Conservation (phyloP, 2,329 filamentous ascomycete species). For the Ilyonectria sp. region DNA sequence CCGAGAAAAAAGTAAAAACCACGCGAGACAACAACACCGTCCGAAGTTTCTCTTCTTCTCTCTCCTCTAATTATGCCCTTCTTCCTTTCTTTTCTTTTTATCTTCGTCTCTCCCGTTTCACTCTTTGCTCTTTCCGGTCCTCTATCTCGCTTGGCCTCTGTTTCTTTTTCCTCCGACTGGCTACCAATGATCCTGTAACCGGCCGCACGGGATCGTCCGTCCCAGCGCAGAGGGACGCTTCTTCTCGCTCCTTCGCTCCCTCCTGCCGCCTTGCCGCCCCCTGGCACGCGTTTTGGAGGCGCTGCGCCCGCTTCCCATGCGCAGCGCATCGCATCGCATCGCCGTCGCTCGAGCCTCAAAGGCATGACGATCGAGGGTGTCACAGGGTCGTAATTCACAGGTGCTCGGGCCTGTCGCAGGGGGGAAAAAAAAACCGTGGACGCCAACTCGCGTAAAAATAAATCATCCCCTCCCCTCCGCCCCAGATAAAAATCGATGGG, state of each 20-base stretch:
- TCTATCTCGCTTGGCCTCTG: slow-evolving; percentile 21
- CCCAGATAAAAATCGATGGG: neutral
- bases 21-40: slow-evolving; percentile 33
- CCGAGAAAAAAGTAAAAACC: slow-evolving; percentile 17
- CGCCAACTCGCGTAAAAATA: slow-evolving; percentile 3
- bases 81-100: neutral
- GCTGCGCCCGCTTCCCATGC: slow-evolving; percentile 2
- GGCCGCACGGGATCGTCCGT: slow-evolving; percentile 24
- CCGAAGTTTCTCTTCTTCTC: slow-evolving; percentile 11
- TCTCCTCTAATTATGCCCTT: neutral
- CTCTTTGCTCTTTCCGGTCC: slow-evolving; percentile 20
- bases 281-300: slow-evolving; percentile 9
- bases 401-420: slow-evolving; percentile 9
- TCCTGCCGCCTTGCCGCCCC: neutral
- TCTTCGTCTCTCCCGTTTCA: neutral
- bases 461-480: neutral
- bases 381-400: slow-evolving; percentile 2
- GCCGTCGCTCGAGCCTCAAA: slow-evolving; percentile 15
- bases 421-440: neutral
- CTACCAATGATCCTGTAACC: slow-evolving; percentile 15
- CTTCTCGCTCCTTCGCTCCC: neutral
- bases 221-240: neutral
- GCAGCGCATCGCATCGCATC: slow-evolving; percentile 5
- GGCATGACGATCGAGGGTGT: slow-evolving; percentile 13
- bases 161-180: slow-evolving; percentile 27